Evolutionary conservation across 208 protist species (phyloP), one percentile per base, ranked within the genome.

Genomic region (Leishmania tropica): DNA sequence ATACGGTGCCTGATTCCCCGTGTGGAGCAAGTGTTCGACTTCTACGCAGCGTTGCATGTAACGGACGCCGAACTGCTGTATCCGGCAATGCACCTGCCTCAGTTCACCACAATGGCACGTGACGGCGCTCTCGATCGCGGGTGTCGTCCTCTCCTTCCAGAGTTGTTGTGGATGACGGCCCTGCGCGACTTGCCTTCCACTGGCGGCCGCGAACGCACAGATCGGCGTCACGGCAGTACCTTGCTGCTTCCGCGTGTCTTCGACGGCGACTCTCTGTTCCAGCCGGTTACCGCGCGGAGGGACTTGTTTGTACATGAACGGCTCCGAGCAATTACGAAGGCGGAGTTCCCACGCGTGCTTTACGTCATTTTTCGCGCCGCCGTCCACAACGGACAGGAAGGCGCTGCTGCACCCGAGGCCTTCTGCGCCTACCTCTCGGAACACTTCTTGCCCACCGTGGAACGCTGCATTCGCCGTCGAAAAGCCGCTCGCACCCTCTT

Each of bases 101-200:
- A 92, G 45, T 93, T 96, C 81, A 87, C 89, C 28, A 81, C 67
- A 31, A 76, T 96, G 64, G 80, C 91, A 58, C 86, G 83, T 68
- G 90, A 96, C 76, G 87, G 83, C 72, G 73, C 77, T 19, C 73
- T 94, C 3, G 85, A 83, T 72, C 78, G 67, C 28, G 10, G 70
- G 64, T 64, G 76, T 56, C 81, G 80, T 40, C 78, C 87, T 31
- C 85, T 83, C 45, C 85, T 88, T 28, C 79, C 90, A 7, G 89
- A 94, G 76, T 73, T 94, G 53, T 70, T 96, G 24, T 94, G 90
- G 92, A 96, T 96, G 86, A 80, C 79, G 15, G 87, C 89, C 28
- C 76, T 94, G 72, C 87, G 90, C 24, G 78, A 75, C 35, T 71
- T 94, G 10, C 78, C 84, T 48, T 47, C 37, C 45, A 54, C 45